Evolutionary conservation across 1,139 yeast species (phyloP), one percentile per base, ranked within the genome.

Genomic region (Geotrichum siamense): DNA sequence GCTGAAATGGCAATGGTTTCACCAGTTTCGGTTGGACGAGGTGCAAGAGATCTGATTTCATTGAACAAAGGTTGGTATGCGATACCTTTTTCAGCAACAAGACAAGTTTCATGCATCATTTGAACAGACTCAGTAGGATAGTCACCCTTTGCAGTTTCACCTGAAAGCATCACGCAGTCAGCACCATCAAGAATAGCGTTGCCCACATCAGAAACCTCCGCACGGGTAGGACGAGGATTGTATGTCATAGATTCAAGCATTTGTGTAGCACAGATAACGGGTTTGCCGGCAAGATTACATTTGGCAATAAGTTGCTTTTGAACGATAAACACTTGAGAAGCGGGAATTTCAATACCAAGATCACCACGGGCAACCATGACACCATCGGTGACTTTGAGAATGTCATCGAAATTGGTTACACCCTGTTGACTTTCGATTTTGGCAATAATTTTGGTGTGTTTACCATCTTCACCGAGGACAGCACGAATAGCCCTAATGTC

Each of bases 361-460:
- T 93, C 98, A 76, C 98, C 98, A 73, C 98, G 82, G 62, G 98
- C 98, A 65, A 91, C 97, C 98, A 91, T 91, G 64, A 91, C 96
- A 76, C 97, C 98, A 67, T 93, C 98, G 53, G 98, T 91, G 69
- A 81, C 94, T 61, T 68, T 69, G 67, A 91, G 80, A 64, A 91
- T 91, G 53, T 86, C 96, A 69, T 91, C 98, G 67, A 91, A 91
- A 80, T 91, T 91, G 82, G 91, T 87, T 63, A 91, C 97, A 76
- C 98, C 98, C 74, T 91, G 98, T 74, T 89, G 96, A 75, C 86
- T 89, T 76, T 91, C 98, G 67, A 91, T 89, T 79, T 91, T 91
- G 66, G 89, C 82, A 60, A 91, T 87, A 70, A 91, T 87, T 76
- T 91, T 93, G 68, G 93, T 85, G 63, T 84, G 83, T 71, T 81